Evolutionary conservation across 148 eudicot genomes (phyloP), one percentile per base, ranked within the genome.

Genomic region (Cornus controversa): DNA sequence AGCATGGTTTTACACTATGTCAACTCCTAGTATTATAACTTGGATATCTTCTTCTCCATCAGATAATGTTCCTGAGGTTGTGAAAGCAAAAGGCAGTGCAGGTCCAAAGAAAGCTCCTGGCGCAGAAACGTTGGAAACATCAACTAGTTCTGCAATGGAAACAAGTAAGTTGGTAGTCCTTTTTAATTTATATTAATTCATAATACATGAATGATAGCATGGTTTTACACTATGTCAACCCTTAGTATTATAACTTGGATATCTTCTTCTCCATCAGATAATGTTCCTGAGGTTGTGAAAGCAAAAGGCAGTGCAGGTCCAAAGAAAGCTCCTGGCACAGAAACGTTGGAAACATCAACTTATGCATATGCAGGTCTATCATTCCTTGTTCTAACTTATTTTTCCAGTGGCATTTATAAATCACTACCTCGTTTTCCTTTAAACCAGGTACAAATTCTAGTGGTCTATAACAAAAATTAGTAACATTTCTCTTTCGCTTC

Each of bases 321-420:
- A 78, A 88, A 86, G 31, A 93, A 82, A 85, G 92, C 80, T 42
- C 86, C 60, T 84, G n/a, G n/a, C n/a, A n/a, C n/a, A n/a, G n/a
- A n/a, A n/a, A n/a, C n/a, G n/a, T n/a, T n/a, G n/a, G n/a, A n/a
- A n/a, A n/a, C n/a, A n/a, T n/a, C n/a, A n/a, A n/a, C n/a, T n/a
- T n/a, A n/a, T 50, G 18, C 57, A 50, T 50, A 4, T 50, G 57
- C 8, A 60, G 8, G 64, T 13, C 20, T 50, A 20, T 50, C 15
- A 60, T n/a, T 60, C 9, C 23, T 60, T 60, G 24, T 60, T n/a
- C 20, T 20, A 31, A 31, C 4, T 11, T 66, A 15, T 22, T 10
- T 22, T 16, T 37, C 10, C 53, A 37, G 27, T 36, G 45, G n/a
- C n/a, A n/a, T n/a, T n/a, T n/a, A n/a, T n/a, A n/a, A n/a, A n/a